Base-by-base conservation (phyloP, 2,329 filamentous ascomycete species). In the Dothiorella sarmentorum region DNA sequence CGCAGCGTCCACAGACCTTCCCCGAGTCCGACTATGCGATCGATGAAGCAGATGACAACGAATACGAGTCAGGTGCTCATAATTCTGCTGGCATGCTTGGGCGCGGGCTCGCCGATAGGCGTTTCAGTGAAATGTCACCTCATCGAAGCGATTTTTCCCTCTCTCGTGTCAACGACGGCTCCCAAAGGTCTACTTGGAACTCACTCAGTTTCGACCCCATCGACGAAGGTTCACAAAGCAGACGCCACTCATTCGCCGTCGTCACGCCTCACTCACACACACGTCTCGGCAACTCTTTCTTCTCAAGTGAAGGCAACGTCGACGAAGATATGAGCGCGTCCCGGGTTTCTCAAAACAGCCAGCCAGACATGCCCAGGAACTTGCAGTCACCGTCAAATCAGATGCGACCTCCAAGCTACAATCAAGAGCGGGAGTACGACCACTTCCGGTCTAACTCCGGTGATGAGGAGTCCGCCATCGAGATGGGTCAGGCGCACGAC, bases 161-260 rank as follows among this genome's bases (percentile, higher is more conserved):
- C 33, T 52, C 47, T 5, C 55, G 60, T 29, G 52, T 43, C 26
- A 60, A 44, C 45, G 58, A 60, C 29, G 47, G 37, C 37, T 45
- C 43, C 5, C 38, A 42, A 45, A 87, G 84, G 66, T 84, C 81
- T 3, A 82, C 84, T 61, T 91, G 88, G 63, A 88, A 82, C 64
- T 85, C 85, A 5, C 79, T 86, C n/a, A 85, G 83, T 1, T 88
- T 89, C 68, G 81, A 82, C 43, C 79, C 81, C 15, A 64, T 83
- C 22, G 79, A 78, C 3, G 86, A 89, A 61, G 78, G 85, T 27
- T 84, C 63, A 11, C 88, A 91, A 66, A 91, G 88, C 66, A 83
- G 90, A 60, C 85, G 90, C 26, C 90, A 93, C 71, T 93, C 90
- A 1, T 90, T 94, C 68, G 90, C 57, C 13, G 45, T 59, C 20